Base-by-base conservation (phyloP, 768 basidiomycete genomes). In the Phaeotremella skinneri region DNA sequence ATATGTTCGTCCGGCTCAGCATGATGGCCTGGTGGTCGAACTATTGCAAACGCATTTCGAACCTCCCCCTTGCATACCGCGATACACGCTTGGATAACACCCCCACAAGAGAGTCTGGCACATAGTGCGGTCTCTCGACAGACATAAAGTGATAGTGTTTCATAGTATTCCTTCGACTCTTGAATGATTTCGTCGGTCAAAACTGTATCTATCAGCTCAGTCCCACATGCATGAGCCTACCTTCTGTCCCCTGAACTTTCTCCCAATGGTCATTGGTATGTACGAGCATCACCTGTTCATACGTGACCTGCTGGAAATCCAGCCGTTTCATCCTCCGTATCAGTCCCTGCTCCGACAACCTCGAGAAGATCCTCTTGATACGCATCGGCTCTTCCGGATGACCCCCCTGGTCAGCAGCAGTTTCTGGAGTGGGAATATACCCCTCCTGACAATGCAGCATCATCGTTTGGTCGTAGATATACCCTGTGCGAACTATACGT, bases 1-100 rank as follows among this genome's bases (percentile, higher is more conserved):
- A 98, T 97, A 63, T 91, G 89, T 73, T 93, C 88, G 64, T 96
- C 90, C 3, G 96, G 96, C 74, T 99, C 96, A 4, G 96, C 93
- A 71, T 99, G 96, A 74, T 99, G 96, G 0, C 96, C 96, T 0
- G 96, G 96, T 13, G 96, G 96, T 53, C 96, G 84, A 32, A 98
- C 93, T 61, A 98, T 90, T 1, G 96, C 96, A 73, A 99, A 88
- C 0, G 89, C 82, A 76, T 93, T 97, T 69, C 87, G 82, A 37
- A 97, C 80, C 64, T 86, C 82, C 14, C 86, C 82, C 32, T 85
- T 84, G 30, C 90, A 92, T 45, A 98, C 92, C 3, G 90, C 85
- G 13, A 91, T 80, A 69, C 85, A 83, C 3, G 91, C 89, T 76
- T 96, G 91, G 62, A 98, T 87, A 49, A 93, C 93, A 7, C 94